Evolutionary conservation across 2,329 filamentous ascomycete species (phyloP).

Genomic region (Zasmidium cellare): DNA sequence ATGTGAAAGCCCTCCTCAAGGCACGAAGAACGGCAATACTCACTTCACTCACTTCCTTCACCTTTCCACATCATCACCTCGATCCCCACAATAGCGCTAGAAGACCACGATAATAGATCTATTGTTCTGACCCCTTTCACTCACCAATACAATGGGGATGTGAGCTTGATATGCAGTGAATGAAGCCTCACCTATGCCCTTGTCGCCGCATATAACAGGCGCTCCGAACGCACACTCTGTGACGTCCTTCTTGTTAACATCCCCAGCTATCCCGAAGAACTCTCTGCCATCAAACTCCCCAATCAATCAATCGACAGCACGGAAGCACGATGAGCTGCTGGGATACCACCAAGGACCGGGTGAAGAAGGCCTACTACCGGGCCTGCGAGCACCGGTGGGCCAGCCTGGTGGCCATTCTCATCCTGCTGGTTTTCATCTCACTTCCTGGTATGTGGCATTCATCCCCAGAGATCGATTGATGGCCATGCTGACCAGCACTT

Average conservation of each 20-base stretch:
- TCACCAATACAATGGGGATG: background rate
- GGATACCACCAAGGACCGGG: too few relatives aligned
- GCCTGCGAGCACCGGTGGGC: too few relatives aligned
- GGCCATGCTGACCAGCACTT: too few relatives aligned
- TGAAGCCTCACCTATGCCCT: background rate
- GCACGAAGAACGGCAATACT: background rate
- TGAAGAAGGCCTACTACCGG: too few relatives aligned
- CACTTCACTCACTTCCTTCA: background rate
- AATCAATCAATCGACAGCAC: too few relatives aligned
- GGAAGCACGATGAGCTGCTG: too few relatives aligned
- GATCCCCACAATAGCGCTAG: background rate
- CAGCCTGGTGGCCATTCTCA: too few relatives aligned
- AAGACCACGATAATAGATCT: background rate
- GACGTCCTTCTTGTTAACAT: background rate
- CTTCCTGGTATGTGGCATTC: too few relatives aligned
- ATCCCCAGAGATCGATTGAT: too few relatives aligned
- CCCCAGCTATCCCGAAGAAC: background rate
- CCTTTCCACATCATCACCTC: background rate
- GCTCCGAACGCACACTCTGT: background rate
- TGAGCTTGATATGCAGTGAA: background rate
- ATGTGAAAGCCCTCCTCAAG: background rate
- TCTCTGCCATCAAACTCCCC: too few relatives aligned
- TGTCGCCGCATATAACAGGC: background rate
- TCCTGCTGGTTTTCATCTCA: too few relatives aligned
- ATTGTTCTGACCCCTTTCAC: background rate